Evolutionary conservation across 148 eudicot species (phyloP), one percentile per base, ranked within the genome.

Genomic region (Rhododendron henanense): DNA sequence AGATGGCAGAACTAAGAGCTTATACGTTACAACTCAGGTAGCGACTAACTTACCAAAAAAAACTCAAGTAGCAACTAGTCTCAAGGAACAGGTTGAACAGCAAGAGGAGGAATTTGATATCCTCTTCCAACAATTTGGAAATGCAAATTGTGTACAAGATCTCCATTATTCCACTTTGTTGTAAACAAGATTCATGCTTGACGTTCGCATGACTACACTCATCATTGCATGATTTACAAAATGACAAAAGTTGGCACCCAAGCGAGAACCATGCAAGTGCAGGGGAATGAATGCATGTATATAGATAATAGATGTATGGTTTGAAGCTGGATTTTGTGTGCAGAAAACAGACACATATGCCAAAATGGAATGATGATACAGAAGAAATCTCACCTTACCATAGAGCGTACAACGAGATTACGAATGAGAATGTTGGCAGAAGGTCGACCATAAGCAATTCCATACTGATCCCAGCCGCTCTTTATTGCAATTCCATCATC

Each of bases 401-500:
- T 92, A 31, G 99, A 95, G 77, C 95, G 97, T 57, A 97, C 92
- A 81, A 94, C 87, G 81, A 97, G 98, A 90, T 95, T 97, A 63
- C 96, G 93, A 85, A 97, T 93, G 84, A 95, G 92, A 88, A 97
- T 97, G 86, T 94, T 97, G 78, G 57, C 81, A 37, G 99, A 94
- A 23, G 93, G 93, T 14, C 90, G 90, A 5, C 82, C 91, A 87
- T 90, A 91, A 81, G 91, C 89, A 84, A 91, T 90, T 50, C 93
- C 93, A 69, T 91, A 91, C 75, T 90, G 90, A 89, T 91, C 93
- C 93, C 93, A 91, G 50, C 93, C 93, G 73, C 93, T 91, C 84
- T 91, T 91, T 44, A 91, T 90, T 44, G 93, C 93, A 81, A 91
- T 85, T 47, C 87, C 87, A 85, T 91, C 93, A n/a, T 91, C 92